Conservation (phyloP, 805 yeast genomes). For the Lipomyces anomalus region DNA sequence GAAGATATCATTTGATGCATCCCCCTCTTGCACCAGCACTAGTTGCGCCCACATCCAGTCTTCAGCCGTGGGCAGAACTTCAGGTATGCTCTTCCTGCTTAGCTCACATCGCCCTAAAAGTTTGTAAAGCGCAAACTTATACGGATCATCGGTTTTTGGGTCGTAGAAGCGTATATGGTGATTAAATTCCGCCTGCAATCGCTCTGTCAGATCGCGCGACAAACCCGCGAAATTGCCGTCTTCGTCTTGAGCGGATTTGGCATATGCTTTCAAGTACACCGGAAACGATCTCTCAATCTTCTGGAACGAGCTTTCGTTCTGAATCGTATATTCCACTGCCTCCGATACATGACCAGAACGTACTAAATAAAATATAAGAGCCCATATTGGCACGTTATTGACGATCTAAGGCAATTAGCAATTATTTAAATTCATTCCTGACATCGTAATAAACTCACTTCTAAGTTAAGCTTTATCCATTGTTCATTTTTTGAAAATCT, state of each 20-base stretch:
- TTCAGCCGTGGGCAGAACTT: conserved; percentile 70
- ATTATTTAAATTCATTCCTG: not conserved
- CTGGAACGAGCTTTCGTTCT: conserved; percentile 65
- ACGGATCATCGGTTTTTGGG: conserved; percentile 74
- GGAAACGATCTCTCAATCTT: conserved; percentile 84
- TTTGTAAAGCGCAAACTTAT: conserved; percentile 82
- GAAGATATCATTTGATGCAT: conserved; percentile 16
- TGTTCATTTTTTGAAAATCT: conserved; percentile 40
- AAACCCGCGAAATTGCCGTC: conserved; percentile 46
- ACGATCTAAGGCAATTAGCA: conserved; percentile 37
- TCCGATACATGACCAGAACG: conserved; percentile 80
- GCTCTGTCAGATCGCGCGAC: conserved; percentile 60
- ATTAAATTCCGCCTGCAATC: conserved; percentile 73
- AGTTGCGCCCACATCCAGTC: conserved; percentile 98
- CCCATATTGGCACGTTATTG: conserved; percentile 93
- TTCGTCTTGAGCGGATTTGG: too few relatives aligned
- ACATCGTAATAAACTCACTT: conserved; percentile 25
- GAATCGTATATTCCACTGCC: conserved; percentile 62
- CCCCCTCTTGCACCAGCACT: conserved; percentile 44
- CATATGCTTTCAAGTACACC: conserved; percentile 65
- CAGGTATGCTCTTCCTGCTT: conserved; percentile 61
- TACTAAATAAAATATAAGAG: conserved; percentile 72
- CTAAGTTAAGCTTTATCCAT: conserved; percentile 51
- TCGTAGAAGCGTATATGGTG: conserved; percentile 65
- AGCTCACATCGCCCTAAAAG: conserved; percentile 85